phyloP scores from a whole-genome alignment of 2,329 filamentous ascomycete genomes.

The Clarireedia hainanense region DNA sequence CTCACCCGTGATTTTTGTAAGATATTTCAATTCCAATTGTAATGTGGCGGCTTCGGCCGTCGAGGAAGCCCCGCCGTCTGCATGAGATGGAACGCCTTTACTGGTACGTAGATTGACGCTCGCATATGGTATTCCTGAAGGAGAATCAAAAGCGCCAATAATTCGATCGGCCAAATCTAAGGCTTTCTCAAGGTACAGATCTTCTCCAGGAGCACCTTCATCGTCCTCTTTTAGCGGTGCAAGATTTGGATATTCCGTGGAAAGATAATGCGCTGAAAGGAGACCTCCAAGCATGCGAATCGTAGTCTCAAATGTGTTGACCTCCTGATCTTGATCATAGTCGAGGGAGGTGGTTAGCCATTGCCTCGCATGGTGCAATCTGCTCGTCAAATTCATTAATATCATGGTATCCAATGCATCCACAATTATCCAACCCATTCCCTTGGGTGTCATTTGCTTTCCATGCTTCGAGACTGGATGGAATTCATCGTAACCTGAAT shows the following conservation, averaged over 20 bases:
- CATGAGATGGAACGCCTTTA: conserved; percentile 71
- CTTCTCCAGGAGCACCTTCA: conserved; percentile 66
- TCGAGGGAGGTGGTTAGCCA: conserved; percentile 78
- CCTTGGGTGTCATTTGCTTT: conserved; percentile 76
- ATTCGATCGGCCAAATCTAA: conserved; percentile 85
- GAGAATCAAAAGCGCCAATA: conserved; percentile 78
- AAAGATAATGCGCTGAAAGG: conserved; percentile 91
- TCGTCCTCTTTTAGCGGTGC: conserved; percentile 68
- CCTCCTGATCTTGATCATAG: conserved; percentile 89
- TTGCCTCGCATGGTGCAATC: conserved; percentile 74
- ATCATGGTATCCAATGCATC: conserved; percentile 96
- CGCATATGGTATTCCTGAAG: conserved; percentile 79
- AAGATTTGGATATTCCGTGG: conserved; percentile 70
- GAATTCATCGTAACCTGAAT: conserved; percentile 72
- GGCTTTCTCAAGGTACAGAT: conserved; percentile 93
- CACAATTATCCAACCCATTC: conserved; percentile 96
- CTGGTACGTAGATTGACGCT: conserved; percentile 80
- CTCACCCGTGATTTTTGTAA: conserved; percentile 90
- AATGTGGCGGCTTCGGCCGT: conserved; percentile 89
- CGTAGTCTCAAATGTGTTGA: conserved; percentile 96
- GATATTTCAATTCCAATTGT: conserved; percentile 95
- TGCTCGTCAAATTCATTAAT: conserved; percentile 90
- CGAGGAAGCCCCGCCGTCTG: conserved; percentile 79
- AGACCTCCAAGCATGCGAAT: conserved; percentile 95
- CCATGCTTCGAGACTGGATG: conserved; percentile 74